Evolutionary conservation across 2,329 filamentous ascomycete species (phyloP).

Genomic region (Trichoderma citrinoviride): DNA sequence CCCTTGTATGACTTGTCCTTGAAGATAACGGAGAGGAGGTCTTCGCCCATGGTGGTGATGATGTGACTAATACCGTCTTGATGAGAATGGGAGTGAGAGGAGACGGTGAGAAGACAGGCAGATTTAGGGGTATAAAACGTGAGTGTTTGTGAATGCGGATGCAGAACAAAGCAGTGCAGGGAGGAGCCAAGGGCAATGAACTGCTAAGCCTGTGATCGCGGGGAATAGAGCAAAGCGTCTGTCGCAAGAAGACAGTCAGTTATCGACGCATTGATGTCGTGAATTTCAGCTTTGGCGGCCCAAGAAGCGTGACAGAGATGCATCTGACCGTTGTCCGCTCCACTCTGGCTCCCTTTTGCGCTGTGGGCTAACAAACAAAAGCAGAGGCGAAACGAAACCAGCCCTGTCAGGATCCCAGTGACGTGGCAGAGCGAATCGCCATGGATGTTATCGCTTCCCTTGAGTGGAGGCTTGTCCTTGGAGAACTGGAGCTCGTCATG

Average conservation of each 20-base stretch:
- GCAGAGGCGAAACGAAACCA: neutral
- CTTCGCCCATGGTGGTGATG: conserved; percentile 14
- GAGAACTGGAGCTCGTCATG: neutral
- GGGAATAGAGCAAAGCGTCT: neutral
- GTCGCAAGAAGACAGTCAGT: neutral
- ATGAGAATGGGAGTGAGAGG: neutral
- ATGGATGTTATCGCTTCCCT: neutral
- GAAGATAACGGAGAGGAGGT: conserved; percentile 15
- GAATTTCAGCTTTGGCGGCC: conserved; percentile 13
- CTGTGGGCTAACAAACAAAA: neutral
- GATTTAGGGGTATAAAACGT: neutral
- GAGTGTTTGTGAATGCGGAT: neutral
- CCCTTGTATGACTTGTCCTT: conserved; percentile 12
- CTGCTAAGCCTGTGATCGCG: neutral
- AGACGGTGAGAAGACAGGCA: neutral
- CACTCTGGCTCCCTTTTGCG: conserved; percentile 1
- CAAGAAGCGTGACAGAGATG: conserved; percentile 14
- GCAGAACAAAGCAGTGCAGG: neutral
- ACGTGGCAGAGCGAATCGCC: conserved; percentile 17
- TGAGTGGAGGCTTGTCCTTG: conserved; percentile 1
- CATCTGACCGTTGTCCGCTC: conserved; percentile 16
- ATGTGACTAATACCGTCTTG: neutral
- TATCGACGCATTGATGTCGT: conserved; percentile 5
- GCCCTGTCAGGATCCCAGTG: conserved; percentile 11
- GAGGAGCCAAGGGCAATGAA: neutral